These are phyloP conservation scores for Yarrowia deformans DNA, from an alignment of 805 yeast genomes.

Conservation along the genomic window DNA sequence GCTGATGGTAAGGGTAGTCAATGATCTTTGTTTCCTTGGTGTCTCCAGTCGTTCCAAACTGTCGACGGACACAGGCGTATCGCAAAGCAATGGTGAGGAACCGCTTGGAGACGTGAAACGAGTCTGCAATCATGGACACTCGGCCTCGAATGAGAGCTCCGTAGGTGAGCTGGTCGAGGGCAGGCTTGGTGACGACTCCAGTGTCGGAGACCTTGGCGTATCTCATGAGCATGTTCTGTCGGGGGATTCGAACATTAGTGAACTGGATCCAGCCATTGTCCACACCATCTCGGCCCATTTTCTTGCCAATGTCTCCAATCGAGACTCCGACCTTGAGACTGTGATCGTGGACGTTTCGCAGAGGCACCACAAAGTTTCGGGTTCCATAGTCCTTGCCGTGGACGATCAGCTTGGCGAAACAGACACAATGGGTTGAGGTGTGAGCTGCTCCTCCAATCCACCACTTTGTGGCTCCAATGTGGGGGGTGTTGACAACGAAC, in stretches of 20 bases:
- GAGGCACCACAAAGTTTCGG: conserved; percentile 89
- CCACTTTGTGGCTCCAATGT: conserved; percentile 93
- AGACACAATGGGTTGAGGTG: conserved; percentile 85
- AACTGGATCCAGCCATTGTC: conserved; percentile 98
- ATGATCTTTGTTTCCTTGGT: conserved; percentile 72
- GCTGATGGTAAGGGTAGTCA: conserved; percentile 88
- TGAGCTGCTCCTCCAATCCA: conserved; percentile 99
- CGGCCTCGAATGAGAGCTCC: conserved; percentile 88
- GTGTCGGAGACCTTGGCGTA: conserved; percentile 73
- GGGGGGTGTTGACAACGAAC: conserved; percentile 82
- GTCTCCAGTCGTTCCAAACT: conserved; percentile 64
- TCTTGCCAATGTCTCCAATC: conserved; percentile 90
- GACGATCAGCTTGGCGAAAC: conserved; percentile 82
- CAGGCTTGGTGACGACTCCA: conserved; percentile 76
- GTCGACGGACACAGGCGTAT: conserved; percentile 88
- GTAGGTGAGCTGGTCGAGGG: conserved; percentile 85
- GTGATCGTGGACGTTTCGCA: conserved; percentile 72
- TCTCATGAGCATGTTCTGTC: conserved; percentile 79
- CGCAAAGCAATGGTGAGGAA: conserved; percentile 85
- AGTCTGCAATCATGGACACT: conserved; percentile 86
- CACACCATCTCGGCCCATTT: conserved; percentile 95
- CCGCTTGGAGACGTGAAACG: conserved; percentile 79
- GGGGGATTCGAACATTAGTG: conserved; percentile 80
- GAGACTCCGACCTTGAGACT: conserved; percentile 77
- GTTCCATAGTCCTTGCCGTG: conserved; percentile 88